Percentiles rank a stretch among this genome's conserved stretches.
Conservation (phyloP, 192 early-diverging fungal genomes). For the Gamsiella multidivaricata region DNA sequence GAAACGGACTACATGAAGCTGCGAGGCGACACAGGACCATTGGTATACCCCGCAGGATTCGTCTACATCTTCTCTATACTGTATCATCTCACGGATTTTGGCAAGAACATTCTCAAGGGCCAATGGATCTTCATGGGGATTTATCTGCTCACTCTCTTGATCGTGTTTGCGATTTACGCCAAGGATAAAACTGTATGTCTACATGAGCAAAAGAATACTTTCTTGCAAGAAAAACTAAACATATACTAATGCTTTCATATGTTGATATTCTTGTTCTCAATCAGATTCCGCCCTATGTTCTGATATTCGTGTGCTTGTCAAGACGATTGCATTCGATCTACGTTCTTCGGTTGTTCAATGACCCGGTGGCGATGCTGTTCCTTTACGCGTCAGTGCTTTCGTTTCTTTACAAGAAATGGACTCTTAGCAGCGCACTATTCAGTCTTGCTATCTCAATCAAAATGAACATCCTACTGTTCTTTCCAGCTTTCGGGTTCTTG, state of each 20-base stretch:
- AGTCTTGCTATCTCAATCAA: conserved; percentile 90
- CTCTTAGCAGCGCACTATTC: conserved; percentile 66
- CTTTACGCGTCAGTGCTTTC: conserved; percentile 76
- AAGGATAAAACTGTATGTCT: conserved; percentile 58
- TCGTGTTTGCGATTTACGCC: conserved; percentile 78
- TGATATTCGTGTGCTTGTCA: conserved; percentile 77
- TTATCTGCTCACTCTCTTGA: conserved; percentile 72
- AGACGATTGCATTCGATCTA: conserved; percentile 95
- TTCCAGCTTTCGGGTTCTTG: conserved; percentile 85
- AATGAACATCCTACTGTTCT: conserved; percentile 94
- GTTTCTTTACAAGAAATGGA: conserved; percentile 66
- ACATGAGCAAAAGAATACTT: too few species aligned
- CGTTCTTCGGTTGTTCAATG: conserved; percentile 93
- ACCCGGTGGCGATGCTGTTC: conserved; percentile 89
- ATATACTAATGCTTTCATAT: background rate
- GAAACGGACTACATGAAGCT: conserved; percentile 87
- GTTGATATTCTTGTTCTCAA: background rate
- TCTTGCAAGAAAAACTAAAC: background rate
- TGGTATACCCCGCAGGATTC: conserved; percentile 97
- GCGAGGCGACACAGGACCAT: conserved; percentile 89
- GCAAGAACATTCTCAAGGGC: conserved; percentile 74
- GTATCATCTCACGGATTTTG: conserved; percentile 74
- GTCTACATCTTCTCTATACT: conserved; percentile 86
- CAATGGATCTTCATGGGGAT: conserved; percentile 88
- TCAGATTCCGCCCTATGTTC: conserved; percentile 72